Base-by-base conservation (phyloP, 2,329 filamentous ascomycete species). In the Penicillium sp. region DNA sequence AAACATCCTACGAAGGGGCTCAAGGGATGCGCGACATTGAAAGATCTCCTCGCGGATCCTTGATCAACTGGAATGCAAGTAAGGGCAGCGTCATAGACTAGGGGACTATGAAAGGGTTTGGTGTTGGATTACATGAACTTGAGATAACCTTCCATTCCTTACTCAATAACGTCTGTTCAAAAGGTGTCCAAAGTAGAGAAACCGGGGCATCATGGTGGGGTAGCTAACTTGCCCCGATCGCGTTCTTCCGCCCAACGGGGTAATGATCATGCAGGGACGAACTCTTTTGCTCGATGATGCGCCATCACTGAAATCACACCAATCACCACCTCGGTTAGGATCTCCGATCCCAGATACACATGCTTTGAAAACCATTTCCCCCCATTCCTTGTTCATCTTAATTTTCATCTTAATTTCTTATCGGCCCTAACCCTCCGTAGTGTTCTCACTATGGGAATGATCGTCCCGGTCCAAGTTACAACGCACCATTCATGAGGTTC, bases 11-110 rank as follows among this genome's bases (percentile, higher is more conserved):
- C 33, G 44, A 48, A 48, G 44, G 52, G 52, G 44, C 52, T 48
- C 52, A 66, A 67, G 65, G 65, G 65, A 67, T 67, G 55, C 64
- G 62, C 64, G 64, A 66, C 62, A 66, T 66, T 62, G 62, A 59
- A 57, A 35, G 51, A 46, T 61, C 62, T 61, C 62, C 62, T 66
- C 60, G 62, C 58, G 57, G 55, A 51, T 64, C 65, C 65, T 67
- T 64, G 64, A 67, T 67, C 57, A 54, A 54, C 55, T 43, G 53
- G 64, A 66, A 65, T 66, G 56, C 52, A 66, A 58, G 64, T 63
- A 67, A 67, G 64, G 65, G 62, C 42, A 62, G 49, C 50, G 25
- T 50, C 49, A 59, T 54, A 51, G 58, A 53, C 9, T 58, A 63
- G 60, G 60, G 50, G 39, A 47, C 51, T 43, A 27, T 42, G 39